phyloP scores from a whole-genome alignment of 306 rosid genomes.

The Rosa multiflora region DNA sequence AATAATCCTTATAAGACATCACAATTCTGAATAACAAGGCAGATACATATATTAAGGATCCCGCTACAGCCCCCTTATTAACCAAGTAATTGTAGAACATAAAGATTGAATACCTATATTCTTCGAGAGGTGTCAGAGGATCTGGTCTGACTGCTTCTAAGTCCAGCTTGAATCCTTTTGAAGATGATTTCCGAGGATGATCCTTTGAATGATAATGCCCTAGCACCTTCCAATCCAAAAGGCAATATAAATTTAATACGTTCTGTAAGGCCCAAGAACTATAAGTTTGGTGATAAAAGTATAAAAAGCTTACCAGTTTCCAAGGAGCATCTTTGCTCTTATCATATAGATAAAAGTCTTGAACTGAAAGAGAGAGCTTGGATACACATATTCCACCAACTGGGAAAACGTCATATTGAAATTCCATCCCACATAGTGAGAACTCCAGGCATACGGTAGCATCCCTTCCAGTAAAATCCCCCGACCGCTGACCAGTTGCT shows the following conservation, averaged over 20 bases:
- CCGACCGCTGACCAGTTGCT: constrained; percentile 40
- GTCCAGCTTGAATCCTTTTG: constrained; percentile 88
- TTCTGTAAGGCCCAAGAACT: constrained; percentile 26
- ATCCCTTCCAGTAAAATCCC: constrained; percentile 49
- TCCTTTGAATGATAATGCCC: constrained; percentile 83
- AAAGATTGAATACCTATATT: constrained; percentile 57
- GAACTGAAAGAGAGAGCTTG: constrained; percentile 70
- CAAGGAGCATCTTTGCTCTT: constrained; percentile 84
- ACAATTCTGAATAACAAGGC: neutral
- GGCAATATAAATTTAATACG: constrained; percentile 18
- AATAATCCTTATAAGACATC: neutral
- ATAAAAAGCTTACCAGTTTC: constrained; percentile 63
- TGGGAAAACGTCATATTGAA: constrained; percentile 74
- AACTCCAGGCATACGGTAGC: constrained; percentile 58
- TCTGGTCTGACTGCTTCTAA: constrained; percentile 96
- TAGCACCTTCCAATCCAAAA: constrained; percentile 63
- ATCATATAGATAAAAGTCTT: constrained; percentile 77
- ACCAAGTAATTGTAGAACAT: neutral
- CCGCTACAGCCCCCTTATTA: neutral
- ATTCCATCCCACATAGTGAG: constrained; percentile 61
- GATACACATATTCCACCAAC: constrained; percentile 72
- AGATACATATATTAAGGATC: neutral
- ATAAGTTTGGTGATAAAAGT: constrained; percentile 8
- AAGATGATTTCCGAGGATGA: constrained; percentile 78
- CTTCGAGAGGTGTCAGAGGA: constrained; percentile 94